Conservation (phyloP, 2,329 filamentous ascomycete species). For the Scedosporium minutisporum region DNA sequence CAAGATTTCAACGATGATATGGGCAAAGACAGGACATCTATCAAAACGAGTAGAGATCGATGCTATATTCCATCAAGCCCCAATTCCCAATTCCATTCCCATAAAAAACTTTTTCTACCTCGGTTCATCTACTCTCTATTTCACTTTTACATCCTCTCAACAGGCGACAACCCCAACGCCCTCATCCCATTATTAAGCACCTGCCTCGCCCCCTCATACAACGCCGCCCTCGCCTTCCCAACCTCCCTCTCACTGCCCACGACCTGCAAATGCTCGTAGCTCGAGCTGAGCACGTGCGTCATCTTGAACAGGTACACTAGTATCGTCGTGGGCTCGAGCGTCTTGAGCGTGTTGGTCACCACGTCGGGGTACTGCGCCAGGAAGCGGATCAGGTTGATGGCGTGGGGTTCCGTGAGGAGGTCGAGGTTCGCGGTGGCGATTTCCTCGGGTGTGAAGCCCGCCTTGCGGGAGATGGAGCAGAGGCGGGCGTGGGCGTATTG, state of each 20-base stretch:
- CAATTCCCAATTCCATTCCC: neutral
- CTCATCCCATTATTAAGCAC: conserved; percentile 78
- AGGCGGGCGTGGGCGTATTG: conserved; percentile 75
- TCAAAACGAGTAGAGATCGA: no score
- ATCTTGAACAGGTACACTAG: conserved; percentile 73
- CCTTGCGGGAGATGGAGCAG: conserved; percentile 51
- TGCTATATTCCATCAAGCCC: no score
- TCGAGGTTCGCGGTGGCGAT: conserved; percentile 55
- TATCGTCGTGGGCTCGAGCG: conserved; percentile 58
- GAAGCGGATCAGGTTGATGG: conserved; percentile 61
- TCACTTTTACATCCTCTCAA: conserved; percentile 24
- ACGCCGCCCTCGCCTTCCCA: conserved; percentile 61
- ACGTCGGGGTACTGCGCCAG: conserved; percentile 82
- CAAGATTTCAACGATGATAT: no score
- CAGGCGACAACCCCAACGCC: conserved; percentile 66
- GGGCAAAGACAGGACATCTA: no score
- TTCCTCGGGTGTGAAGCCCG: conserved; percentile 43
- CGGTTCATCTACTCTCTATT: neutral
- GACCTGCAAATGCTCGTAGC: conserved; percentile 74
- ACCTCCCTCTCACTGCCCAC: conserved; percentile 68
- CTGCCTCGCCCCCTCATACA: conserved; percentile 67
- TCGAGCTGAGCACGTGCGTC: conserved; percentile 69
- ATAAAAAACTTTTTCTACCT: neutral
- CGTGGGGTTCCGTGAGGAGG: conserved; percentile 63
- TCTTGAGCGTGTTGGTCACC: conserved; percentile 74